Percentiles rank a stretch among this genome's conserved stretches.
Evolutionary conservation across 2,329 filamentous ascomycete genomes (phyloP).

Genomic region (Gliomastix tumulicola): DNA sequence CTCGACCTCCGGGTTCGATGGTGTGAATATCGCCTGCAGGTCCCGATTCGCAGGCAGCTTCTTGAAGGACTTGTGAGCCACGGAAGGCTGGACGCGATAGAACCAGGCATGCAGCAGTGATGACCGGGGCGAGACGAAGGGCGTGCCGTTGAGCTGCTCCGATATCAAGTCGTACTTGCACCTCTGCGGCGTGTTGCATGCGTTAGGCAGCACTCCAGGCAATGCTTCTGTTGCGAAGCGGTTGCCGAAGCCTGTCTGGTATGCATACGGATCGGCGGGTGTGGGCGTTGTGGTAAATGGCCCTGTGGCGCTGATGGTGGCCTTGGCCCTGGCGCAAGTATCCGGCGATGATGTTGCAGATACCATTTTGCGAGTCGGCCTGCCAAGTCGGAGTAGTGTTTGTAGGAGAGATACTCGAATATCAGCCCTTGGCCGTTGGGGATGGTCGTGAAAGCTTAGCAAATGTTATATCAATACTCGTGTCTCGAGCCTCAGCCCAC

Average conservation of each 20-base stretch:
- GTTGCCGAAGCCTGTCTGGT: constrained; percentile 51
- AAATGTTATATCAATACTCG: too few relatives aligned
- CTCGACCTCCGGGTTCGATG: constrained; percentile 36
- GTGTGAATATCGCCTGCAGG: constrained; percentile 29
- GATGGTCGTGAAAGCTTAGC: too few relatives aligned
- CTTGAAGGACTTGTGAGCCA: constrained; percentile 14
- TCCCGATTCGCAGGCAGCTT: constrained; percentile 17
- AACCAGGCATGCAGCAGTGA: constrained; percentile 24
- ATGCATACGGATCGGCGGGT: constrained; percentile 35
- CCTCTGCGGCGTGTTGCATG: constrained; percentile 36
- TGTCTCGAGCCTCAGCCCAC: too few relatives aligned
- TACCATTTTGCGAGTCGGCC: too few relatives aligned
- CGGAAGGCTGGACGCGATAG: constrained; percentile 22
- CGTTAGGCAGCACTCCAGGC: constrained; percentile 33
- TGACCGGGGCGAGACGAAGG: constrained; percentile 20
- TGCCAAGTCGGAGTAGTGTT: too few relatives aligned
- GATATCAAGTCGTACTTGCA: constrained; percentile 32
- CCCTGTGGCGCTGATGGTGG: too few relatives aligned
- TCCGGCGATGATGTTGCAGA: neutral
- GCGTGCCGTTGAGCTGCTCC: constrained; percentile 38
- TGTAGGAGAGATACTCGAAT: too few relatives aligned
- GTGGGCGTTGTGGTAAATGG: constrained; percentile 13
- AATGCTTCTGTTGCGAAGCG: constrained; percentile 38
- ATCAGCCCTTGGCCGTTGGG: too few relatives aligned
- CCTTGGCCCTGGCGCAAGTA: constrained; percentile 9